Evolutionary conservation across 768 basidiomycete species (phyloP).

Genomic region (Mycena capillaripes): DNA sequence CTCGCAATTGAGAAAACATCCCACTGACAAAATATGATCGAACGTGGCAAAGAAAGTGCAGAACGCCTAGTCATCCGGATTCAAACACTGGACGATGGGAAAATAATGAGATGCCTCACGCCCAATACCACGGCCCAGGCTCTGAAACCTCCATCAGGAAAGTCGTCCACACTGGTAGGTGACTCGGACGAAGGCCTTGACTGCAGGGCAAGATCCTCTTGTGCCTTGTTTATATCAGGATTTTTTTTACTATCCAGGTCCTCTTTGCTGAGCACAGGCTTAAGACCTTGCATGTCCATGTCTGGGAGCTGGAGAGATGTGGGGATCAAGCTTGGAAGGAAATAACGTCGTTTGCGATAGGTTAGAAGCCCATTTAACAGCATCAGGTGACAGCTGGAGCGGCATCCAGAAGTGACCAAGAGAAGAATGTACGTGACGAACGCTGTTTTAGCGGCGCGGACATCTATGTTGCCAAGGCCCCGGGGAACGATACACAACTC

Average conservation of each 20-base stretch:
- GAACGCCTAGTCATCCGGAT: not conserved
- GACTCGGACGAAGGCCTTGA: not conserved
- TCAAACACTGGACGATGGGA: not conserved
- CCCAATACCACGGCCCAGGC: conserved; percentile 1
- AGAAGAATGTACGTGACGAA: no score
- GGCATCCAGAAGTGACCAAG: no score
- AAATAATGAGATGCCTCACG: not conserved
- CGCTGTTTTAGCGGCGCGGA: no score
- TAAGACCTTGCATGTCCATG: not conserved
- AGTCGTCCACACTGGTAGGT: not conserved
- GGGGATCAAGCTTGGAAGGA: no score
- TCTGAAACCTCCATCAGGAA: not conserved
- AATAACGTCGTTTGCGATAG: no score
- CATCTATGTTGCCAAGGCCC: no score
- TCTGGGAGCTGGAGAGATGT: no score
- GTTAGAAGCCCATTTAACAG: no score
- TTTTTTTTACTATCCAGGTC: not conserved
- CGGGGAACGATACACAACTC: no score
- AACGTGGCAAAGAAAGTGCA: not conserved
- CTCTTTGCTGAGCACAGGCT: not conserved
- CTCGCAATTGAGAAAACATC: no score
- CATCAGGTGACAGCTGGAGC: no score
- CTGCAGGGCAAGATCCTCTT: not conserved
- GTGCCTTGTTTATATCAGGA: not conserved
- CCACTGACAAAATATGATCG: not conserved